These are phyloP conservation scores for Sporisorium reilianum DNA, from an alignment of 1,284 basidiomycete genomes.

Conservation along the genomic window DNA sequence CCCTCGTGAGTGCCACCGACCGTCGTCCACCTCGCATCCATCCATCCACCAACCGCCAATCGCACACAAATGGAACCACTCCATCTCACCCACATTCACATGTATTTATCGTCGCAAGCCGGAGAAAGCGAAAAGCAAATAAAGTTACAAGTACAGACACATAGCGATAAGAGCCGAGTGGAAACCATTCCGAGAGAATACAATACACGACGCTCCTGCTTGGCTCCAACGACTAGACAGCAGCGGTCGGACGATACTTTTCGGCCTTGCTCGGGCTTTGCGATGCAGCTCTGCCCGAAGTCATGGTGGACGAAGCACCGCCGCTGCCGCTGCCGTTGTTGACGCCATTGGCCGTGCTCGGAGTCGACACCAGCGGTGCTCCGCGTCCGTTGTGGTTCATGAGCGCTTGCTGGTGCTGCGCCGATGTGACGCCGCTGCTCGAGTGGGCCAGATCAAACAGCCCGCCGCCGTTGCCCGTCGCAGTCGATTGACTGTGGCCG, in stretches of 20 bases:
- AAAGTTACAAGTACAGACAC: not conserved
- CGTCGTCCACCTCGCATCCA: not conserved
- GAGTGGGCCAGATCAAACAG: constrained; percentile 37
- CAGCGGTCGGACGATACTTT: constrained; percentile 43
- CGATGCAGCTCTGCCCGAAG: constrained; percentile 10
- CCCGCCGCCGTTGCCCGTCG: constrained; percentile 24
- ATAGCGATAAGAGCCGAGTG: not conserved
- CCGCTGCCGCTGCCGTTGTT: not conserved
- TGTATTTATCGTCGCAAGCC: not conserved
- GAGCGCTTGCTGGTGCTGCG: constrained; percentile 48
- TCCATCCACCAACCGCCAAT: no score
- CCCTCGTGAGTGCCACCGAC: no score
- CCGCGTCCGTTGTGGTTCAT: constrained; percentile 47
- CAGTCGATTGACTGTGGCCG: constrained; percentile 1
- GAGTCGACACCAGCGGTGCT: constrained; percentile 34
- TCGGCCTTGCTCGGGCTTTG: constrained; percentile 36
- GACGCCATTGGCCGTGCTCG: constrained; percentile 12
- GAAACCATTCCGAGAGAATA: constrained; percentile 7
- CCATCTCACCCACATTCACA: no score
- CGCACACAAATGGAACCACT: no score
- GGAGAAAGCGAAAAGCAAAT: not conserved
- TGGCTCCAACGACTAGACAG: constrained; percentile 14
- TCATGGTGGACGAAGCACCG: constrained; percentile 10
- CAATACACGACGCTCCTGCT: not conserved
- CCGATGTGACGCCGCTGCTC: constrained; percentile 27